Evolutionary conservation across 495 filamentous ascomycete genomes (phyloP), one percentile per base, ranked within the genome.

Genomic region (Xylona heveae): DNA sequence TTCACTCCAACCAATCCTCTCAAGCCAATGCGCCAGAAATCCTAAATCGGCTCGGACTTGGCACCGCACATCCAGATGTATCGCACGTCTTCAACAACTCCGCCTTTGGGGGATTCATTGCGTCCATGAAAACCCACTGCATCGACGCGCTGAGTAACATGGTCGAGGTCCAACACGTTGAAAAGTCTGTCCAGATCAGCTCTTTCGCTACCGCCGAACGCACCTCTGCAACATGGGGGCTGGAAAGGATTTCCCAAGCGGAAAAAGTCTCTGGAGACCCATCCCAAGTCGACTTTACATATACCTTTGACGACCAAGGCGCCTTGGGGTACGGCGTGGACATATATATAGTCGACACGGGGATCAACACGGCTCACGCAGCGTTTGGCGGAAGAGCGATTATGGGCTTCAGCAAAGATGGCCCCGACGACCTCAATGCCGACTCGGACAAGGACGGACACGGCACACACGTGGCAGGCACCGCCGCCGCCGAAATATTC

Each of bases 271-370:
- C 24, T 7, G 39, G 41, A 12, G 31, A 39, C 32, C 34, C 44
- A 3, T 17, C 32, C 2, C 28, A 36, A 6, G 33, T 55, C 15
- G 38, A 50, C 34, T 56, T 56, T 44, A 49, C 45, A 5, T 65
- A 66, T 36, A 27, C 43, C 4, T 65, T 55, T 34, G 41, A 51
- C 8, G 44, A 41, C 24, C 19, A 34, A 13, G 34, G 35, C 8
- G 20, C 19, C 2, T 49, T 60, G 7, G 61, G 60, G 4, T 27
- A 37, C 1, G 58, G 55, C 8, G 61, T 61, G 5, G 61, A 64
- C 36, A 56, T 65, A 35, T 65, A 65, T 39, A 34, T 65, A 16
- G 36, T 64, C 15, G 61, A 65, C 34, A 62, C 55, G 2, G 61
- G 62, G 18, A 48, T 66, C 37, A 54, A 57, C 33, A 46, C 44